phyloP scores from a whole-genome alignment of 805 yeast species.

The Jamesozyma rosinii region DNA sequence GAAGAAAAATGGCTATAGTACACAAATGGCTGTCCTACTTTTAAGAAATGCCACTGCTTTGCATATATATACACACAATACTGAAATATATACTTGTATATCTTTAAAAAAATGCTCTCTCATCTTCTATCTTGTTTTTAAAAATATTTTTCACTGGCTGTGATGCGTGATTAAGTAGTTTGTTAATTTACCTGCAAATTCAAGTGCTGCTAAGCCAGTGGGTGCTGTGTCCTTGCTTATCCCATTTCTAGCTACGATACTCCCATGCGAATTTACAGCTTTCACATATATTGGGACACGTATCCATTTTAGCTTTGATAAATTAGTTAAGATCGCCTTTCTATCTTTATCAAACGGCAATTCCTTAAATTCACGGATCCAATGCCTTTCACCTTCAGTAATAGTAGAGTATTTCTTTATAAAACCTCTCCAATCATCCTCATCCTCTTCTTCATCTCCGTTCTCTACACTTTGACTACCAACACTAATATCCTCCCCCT shows the following conservation, averaged over 20 bases:
- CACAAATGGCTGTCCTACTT: background rate
- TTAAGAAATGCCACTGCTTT: no score
- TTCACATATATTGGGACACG: conserved; percentile 67
- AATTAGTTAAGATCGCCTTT: conserved; percentile 37
- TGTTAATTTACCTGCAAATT: conserved; percentile 22
- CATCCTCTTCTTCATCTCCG: background rate
- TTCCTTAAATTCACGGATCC: conserved; percentile 11
- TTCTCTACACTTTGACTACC: conserved; percentile 1
- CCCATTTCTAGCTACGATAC: conserved; percentile 72
- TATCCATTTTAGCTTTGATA: conserved; percentile 64
- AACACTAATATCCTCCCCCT: background rate
- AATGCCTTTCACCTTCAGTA: conserved; percentile 10
- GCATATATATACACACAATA: no score
- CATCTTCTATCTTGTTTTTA: background rate
- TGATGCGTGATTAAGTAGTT: conserved; percentile 12
- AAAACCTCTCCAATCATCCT: conserved; percentile 20
- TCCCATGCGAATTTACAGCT: conserved; percentile 76
- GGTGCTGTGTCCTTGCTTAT: conserved; percentile 27
- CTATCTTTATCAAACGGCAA: conserved; percentile 34
- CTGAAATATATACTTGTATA: no score
- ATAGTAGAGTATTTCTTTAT: conserved; percentile 19
- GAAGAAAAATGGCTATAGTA: conserved; percentile 70
- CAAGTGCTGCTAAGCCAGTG: conserved; percentile 23
- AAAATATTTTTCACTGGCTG: background rate
- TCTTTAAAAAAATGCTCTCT: background rate